Conservation (phyloP, 2,329 filamentous ascomycete genomes). For the Aulographum hederae region DNA sequence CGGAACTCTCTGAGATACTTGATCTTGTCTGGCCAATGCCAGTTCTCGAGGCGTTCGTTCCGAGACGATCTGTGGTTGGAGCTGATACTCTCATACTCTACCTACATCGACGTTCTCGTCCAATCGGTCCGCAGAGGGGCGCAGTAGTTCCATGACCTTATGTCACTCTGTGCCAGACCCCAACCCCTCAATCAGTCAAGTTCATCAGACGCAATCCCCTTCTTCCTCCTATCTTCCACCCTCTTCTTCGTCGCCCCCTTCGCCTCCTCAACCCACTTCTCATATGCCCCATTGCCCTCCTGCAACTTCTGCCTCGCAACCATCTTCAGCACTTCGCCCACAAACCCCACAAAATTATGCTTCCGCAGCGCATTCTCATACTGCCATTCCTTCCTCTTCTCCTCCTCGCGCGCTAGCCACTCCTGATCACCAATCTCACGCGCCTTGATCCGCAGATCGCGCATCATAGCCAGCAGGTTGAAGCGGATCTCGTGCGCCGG, state of each 20-base stretch:
- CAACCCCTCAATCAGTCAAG: too few species aligned
- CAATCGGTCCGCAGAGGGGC: too few species aligned
- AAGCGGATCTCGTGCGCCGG: conserved; percentile 80
- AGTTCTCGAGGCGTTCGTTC: too few species aligned
- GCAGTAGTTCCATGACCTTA: too few species aligned
- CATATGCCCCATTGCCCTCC: conserved; percentile 47
- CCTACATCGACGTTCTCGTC: too few species aligned
- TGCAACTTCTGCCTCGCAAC: conserved; percentile 60
- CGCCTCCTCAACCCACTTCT: conserved; percentile 54
- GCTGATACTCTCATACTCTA: too few species aligned
- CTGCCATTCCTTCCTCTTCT: conserved; percentile 70
- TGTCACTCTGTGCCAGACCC: too few species aligned
- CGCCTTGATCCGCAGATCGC: conserved; percentile 61
- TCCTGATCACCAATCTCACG: conserved; percentile 69
- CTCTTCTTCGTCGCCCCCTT: conserved; percentile 36
- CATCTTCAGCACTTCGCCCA: conserved; percentile 73
- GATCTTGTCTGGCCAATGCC: too few species aligned
- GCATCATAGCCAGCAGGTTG: conserved; percentile 84
- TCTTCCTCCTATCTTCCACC: conserved; percentile 25
- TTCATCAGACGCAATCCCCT: conserved; percentile 19
- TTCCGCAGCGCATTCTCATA: conserved; percentile 86
- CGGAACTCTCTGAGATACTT: too few species aligned
- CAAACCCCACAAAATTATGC: conserved; percentile 94
- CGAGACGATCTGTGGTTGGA: too few species aligned
- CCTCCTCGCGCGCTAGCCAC: conserved; percentile 58